These are phyloP conservation scores for Aphanocladium album DNA, from an alignment of 2,329 filamentous ascomycete genomes.

Conservation along the genomic window DNA sequence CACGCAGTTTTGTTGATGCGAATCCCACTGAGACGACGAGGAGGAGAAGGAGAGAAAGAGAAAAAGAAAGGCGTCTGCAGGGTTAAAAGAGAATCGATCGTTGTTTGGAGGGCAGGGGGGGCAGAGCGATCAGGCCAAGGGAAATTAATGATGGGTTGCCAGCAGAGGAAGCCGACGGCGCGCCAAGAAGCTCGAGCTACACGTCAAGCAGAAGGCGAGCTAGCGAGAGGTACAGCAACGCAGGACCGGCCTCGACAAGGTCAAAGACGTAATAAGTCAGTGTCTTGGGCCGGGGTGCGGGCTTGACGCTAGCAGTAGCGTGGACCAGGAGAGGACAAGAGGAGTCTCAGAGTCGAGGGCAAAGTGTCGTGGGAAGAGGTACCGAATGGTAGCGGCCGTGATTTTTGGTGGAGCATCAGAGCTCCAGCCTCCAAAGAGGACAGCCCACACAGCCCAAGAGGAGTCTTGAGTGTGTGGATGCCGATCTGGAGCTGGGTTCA, in stretches of 20 bases:
- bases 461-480: background rate
- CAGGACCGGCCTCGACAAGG: constrained; percentile 2
- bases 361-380: background rate
- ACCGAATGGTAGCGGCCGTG: background rate
- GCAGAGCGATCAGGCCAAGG: background rate
- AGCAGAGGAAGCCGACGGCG: too few relatives aligned
- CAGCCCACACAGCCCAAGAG: too few relatives aligned
- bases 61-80: background rate
- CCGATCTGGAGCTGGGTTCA: constrained; percentile 8
- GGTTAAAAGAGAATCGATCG: constrained; percentile 8
- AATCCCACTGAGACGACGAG: background rate
- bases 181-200: background rate
- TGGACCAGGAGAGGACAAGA: background rate
- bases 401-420: background rate
- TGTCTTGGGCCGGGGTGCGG: constrained; percentile 6
- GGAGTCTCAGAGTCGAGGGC: background rate
- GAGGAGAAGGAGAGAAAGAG: background rate
- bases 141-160: constrained; percentile 6
- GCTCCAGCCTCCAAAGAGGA: too few relatives aligned
- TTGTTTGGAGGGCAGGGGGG: background rate
- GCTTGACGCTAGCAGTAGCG: background rate
- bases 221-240: background rate
- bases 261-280: constrained; percentile 15
- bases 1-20: background rate
- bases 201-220: background rate